Evolutionary conservation across 352 stramenopile species (phyloP).

Genomic region (Globisporangium heterothallicum): DNA sequence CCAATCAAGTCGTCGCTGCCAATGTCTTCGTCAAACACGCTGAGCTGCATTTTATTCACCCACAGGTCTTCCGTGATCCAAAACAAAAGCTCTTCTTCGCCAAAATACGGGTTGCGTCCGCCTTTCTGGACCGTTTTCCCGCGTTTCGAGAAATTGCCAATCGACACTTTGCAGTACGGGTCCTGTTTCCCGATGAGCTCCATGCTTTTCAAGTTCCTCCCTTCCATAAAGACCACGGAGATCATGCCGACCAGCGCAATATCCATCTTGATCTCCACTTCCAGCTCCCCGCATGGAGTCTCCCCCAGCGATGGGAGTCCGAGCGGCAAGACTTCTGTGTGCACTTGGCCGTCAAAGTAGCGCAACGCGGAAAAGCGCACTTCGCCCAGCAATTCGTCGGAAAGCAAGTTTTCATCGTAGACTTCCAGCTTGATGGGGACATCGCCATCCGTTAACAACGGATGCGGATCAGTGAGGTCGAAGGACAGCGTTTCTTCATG

Average conservation of each 20-base stretch:
- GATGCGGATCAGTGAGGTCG: constrained; percentile 74
- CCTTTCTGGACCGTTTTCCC: constrained; percentile 72
- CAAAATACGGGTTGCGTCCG: constrained; percentile 88
- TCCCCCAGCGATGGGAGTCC: constrained; percentile 22
- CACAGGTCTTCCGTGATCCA: constrained; percentile 90
- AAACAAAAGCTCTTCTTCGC: constrained; percentile 88
- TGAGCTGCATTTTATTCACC: constrained; percentile 72
- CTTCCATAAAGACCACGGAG: constrained; percentile 83
- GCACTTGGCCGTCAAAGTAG: constrained; percentile 65
- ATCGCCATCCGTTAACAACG: constrained; percentile 67
- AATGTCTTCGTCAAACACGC: constrained; percentile 86
- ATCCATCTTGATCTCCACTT: constrained; percentile 69
- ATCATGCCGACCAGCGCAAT: constrained; percentile 81
- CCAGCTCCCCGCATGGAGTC: constrained; percentile 38
- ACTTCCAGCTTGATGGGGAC: constrained; percentile 73
- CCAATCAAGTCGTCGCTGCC: constrained; percentile 88
- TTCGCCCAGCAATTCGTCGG: constrained; percentile 79
- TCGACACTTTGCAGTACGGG: constrained; percentile 84
- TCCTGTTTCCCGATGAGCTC: constrained; percentile 89
- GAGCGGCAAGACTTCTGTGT: constrained; percentile 59
- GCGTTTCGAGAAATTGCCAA: constrained; percentile 65
- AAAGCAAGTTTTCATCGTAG: constrained; percentile 85
- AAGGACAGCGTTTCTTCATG: constrained; percentile 79
- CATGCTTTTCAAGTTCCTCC: constrained; percentile 87
- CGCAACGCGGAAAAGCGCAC: constrained; percentile 65